Conservation (phyloP, 495 filamentous ascomycete genomes). For the Saxophila tyrrhenica region DNA sequence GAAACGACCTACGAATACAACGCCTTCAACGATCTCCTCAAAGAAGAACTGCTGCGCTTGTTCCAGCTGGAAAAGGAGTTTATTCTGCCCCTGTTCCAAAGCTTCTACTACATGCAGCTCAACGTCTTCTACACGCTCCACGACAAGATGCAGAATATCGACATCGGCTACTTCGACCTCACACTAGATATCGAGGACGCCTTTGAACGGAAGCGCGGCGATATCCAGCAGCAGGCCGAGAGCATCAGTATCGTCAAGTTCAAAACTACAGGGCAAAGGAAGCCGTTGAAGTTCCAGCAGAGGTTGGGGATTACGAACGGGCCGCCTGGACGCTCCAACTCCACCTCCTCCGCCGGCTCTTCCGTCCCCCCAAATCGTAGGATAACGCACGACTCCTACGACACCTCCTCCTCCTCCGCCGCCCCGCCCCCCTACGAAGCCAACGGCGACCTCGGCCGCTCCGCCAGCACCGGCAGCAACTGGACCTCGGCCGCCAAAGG, state of each 20-base stretch:
- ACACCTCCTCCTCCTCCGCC: conserved; percentile 41
- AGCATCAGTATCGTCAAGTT: conserved; percentile 72
- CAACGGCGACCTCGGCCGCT: conserved; percentile 32
- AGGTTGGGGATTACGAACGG: conserved; percentile 29
- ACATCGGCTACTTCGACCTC: conserved; percentile 96
- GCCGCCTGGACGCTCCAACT: background rate
- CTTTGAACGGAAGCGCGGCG: conserved; percentile 76
- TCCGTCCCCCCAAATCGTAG: conserved; percentile 26
- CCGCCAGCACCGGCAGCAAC: conserved; percentile 47
- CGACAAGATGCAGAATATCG: conserved; percentile 90
- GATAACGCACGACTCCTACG: conserved; percentile 39
- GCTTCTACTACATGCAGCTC: conserved; percentile 99
- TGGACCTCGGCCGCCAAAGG: conserved; percentile 57
- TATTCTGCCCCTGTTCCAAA: conserved; percentile 94
- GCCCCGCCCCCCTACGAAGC: conserved; percentile 56
- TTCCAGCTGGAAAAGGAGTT: conserved; percentile 92
- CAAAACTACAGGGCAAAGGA: conserved; percentile 60
- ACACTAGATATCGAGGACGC: conserved; percentile 80
- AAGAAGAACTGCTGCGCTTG: conserved; percentile 86
- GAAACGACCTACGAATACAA: conserved; percentile 90
- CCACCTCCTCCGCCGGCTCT: conserved; percentile 1
- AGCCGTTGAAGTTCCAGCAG: conserved; percentile 39
- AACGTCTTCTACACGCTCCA: conserved; percentile 99
- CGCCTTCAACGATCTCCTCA: conserved; percentile 91
- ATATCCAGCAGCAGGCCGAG: conserved; percentile 73